phyloP scores from a whole-genome alignment of 345 rosid species.

The Carallia pectinifolia region DNA sequence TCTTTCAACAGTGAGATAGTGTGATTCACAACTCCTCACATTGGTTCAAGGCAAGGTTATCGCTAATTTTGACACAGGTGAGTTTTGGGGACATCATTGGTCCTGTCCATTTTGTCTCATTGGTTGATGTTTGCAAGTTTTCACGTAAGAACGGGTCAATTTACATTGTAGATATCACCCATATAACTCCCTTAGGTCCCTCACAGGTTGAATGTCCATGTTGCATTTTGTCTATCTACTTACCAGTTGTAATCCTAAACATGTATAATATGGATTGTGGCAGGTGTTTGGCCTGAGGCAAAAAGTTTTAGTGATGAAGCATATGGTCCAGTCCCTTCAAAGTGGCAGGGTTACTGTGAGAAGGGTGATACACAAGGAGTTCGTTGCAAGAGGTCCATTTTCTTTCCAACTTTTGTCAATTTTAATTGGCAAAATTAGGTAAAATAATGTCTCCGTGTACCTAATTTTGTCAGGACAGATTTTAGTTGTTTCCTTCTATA shows the following conservation, averaged over 20 bases:
- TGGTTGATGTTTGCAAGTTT: constrained; percentile 15
- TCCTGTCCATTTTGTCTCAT: constrained; percentile 1
- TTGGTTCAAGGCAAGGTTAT: constrained; percentile 51
- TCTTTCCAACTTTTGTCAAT: background rate
- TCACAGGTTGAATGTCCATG: background rate
- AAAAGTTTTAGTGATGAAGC: constrained; percentile 61
- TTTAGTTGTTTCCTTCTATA: background rate
- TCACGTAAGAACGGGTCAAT: background rate
- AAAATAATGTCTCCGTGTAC: too few species aligned
- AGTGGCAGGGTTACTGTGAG: constrained; percentile 55
- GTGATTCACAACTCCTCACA: constrained; percentile 34
- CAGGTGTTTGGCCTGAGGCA: constrained; percentile 70
- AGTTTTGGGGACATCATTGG: background rate
- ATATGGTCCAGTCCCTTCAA: constrained; percentile 46
- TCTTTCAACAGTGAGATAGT: too few species aligned
- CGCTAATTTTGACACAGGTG: constrained; percentile 62
- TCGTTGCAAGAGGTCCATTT: constrained; percentile 50
- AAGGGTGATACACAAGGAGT: constrained; percentile 14
- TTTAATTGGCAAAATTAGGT: too few species aligned
- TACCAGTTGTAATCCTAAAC: background rate
- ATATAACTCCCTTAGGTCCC: background rate
- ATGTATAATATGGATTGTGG: background rate
- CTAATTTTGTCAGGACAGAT: background rate
- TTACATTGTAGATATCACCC: background rate
- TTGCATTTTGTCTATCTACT: background rate